Evolutionary conservation across 345 rosid species (phyloP), one percentile per base, ranked within the genome.

Genomic region (Fremontodendron californicum): DNA sequence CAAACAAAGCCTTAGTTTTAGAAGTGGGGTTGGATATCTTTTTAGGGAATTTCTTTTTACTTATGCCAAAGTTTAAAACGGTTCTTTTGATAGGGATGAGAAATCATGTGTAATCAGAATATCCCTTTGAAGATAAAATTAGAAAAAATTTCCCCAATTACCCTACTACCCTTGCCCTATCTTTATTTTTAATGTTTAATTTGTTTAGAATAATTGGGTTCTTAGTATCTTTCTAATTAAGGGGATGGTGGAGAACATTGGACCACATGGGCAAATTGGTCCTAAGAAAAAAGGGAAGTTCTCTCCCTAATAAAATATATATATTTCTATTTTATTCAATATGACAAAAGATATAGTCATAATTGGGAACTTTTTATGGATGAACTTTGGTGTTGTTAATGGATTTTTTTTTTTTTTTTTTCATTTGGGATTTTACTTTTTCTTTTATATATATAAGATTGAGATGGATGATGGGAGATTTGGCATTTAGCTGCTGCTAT

Each of bases 401-500:
- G 54, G 78, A 62, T 77, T 75, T 62, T 77, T 58, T 75, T 23
- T 4, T 27, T 15, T 57, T 23, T 75, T 62, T 73, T n/a, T 2
- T 46, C 9, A 21, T 25, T 27, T 4, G 35, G 70, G 6, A 9
- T 1, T 35, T 48, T 51, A 15, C 33, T n/a, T 78, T 48, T 31
- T 3, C 10, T 7, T 23, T 31, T 13, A 37, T 60, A 33, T 11
- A 31, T 46, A 29, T 13, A n/a, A 46, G 39, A 60, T 62, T 42
- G 33, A 8, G 49, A 70, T 57, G 64, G 76, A 81, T 79, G 86
- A 84, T 75, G 29, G 77, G 83, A 71, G 85, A 78, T 81, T 85
- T 78, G 86, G 86, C 82, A 65, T 85, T 74, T 85, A 63, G 85
- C 58, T 84, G 81, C 81, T 58, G 9, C 66, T 15, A 1, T 31